phyloP scores from a whole-genome alignment of 1,284 basidiomycete genomes.

The Moesziomyces sp. region DNA sequence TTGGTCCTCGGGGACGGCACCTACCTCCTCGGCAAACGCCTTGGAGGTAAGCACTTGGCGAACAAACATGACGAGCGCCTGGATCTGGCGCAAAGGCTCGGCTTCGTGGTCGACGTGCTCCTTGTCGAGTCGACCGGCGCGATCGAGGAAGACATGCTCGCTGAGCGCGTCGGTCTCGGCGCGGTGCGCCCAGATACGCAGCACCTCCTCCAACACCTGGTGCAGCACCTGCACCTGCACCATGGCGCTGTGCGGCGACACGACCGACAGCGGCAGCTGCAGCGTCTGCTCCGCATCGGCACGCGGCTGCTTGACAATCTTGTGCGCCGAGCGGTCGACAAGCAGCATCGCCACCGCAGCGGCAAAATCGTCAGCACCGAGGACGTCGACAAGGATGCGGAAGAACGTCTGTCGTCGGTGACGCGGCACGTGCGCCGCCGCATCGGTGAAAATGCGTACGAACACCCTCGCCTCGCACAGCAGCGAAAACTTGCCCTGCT shows the following conservation, averaged over 20 bases:
- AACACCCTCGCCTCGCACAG: conserved; percentile 72
- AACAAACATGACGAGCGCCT: conserved; percentile 54
- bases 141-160: conserved; percentile 57
- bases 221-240: conserved; percentile 72
- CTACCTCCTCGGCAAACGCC: conserved; percentile 35
- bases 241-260: conserved; percentile 73
- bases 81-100: conserved; percentile 53
- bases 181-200: conserved; percentile 47
- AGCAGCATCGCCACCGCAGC: conserved; percentile 86
- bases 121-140: conserved; percentile 42
- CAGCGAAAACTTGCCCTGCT: conserved; percentile 29
- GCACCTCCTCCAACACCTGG: conserved; percentile 55
- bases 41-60: conserved; percentile 47
- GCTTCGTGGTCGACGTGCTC: conserved; percentile 59
- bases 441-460: conserved; percentile 87
- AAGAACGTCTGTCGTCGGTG: conserved; percentile 92
- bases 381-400: conserved; percentile 84
- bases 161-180: conserved; percentile 42
- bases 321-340: conserved; percentile 80
- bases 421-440: conserved; percentile 84
- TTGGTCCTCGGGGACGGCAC: conserved; percentile 13
- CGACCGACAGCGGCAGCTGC: conserved; percentile 74
- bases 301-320: conserved; percentile 76
- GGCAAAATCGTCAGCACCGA: conserved; percentile 84
- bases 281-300: conserved; percentile 68